A percentile compares a stretch with the other conserved stretches of the same genome.
Conservation (phyloP, 352 stramenopile genomes). For the Pythium plurisporium region DNA sequence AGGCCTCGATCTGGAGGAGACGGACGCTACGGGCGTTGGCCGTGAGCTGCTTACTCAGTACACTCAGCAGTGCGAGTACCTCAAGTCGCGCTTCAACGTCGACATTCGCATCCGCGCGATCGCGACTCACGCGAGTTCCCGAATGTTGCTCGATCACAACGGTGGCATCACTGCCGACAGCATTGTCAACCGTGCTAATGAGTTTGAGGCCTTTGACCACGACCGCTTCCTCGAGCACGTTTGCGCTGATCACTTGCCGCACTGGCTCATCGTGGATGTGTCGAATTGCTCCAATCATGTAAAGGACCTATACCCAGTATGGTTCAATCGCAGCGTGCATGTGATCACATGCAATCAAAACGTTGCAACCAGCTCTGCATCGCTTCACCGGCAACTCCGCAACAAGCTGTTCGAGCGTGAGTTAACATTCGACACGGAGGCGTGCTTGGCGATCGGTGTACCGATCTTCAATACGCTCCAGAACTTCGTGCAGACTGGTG, state of each 20-base stretch:
- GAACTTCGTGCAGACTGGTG: conserved; percentile 90
- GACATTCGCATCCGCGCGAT: conserved; percentile 82
- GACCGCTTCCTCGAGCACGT: conserved; percentile 72
- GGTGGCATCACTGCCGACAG: conserved; percentile 48
- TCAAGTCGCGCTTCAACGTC: conserved; percentile 81
- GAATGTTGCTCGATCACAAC: conserved; percentile 68
- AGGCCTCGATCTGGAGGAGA: conserved; percentile 62
- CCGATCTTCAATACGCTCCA: conserved; percentile 92
- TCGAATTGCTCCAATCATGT: conserved; percentile 84
- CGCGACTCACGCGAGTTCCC: conserved; percentile 45
- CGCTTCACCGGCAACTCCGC: conserved; percentile 73
- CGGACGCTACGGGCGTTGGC: conserved; percentile 57
- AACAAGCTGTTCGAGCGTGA: conserved; percentile 74
- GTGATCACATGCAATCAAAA: conserved; percentile 93
- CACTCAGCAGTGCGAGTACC: conserved; percentile 76
- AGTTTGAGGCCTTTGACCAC: conserved; percentile 51
- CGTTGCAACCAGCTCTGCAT: conserved; percentile 67
- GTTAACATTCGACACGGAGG: conserved; percentile 86
- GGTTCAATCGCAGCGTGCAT: conserved; percentile 88
- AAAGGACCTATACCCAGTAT: conserved; percentile 84
- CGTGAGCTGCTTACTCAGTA: conserved; percentile 85
- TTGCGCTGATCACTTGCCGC: conserved; percentile 83
- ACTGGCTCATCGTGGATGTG: conserved; percentile 94
- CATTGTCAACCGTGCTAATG: conserved; percentile 15
- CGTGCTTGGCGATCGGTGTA: conserved; percentile 77